Evolutionary conservation across 306 rosid genomes (phyloP).

Genomic region (Rosa persica): DNA sequence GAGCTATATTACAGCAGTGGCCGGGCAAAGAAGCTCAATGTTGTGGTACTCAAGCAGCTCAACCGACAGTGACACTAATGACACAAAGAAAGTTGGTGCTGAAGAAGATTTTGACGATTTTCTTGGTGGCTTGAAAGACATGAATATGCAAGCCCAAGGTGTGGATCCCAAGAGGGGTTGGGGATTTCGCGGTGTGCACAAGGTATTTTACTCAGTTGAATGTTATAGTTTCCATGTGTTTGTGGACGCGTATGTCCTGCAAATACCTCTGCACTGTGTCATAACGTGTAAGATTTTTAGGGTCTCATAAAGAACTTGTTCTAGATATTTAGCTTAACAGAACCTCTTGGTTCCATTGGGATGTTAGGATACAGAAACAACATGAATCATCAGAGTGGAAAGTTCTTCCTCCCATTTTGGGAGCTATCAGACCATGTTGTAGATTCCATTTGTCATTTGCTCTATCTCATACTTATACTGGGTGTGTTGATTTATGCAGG

Average conservation of each 20-base stretch:
- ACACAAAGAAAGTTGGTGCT: slow-evolving; percentile 18
- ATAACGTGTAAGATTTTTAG: not conserved
- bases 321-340: no score
- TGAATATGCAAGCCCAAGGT: slow-evolving; percentile 55
- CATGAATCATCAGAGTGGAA: not conserved
- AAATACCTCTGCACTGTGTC: not conserved
- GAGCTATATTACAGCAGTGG: slow-evolving; percentile 34
- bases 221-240: no score
- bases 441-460: not conserved
- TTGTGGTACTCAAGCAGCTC: slow-evolving; percentile 46
- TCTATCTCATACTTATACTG: not conserved
- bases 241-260: not conserved
- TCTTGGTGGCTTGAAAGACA: slow-evolving; percentile 41
- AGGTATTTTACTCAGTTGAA: slow-evolving; percentile 46
- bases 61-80: slow-evolving; percentile 33
- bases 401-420: not conserved
- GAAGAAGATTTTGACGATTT: slow-evolving; percentile 47
- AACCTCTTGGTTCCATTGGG: not conserved
- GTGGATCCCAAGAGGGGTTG: slow-evolving; percentile 91
- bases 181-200: slow-evolving; percentile 95
- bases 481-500: slow-evolving; percentile 42
- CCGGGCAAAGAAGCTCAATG: slow-evolving; percentile 37
- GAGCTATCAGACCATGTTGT: not conserved
- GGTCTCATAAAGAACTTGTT: not conserved
- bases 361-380: not conserved